A percentile compares a stretch with the other conserved stretches of the same genome.
Conservation (phyloP, 2,329 filamentous ascomycete genomes). For the Cylindrodendrum hubeiense region DNA sequence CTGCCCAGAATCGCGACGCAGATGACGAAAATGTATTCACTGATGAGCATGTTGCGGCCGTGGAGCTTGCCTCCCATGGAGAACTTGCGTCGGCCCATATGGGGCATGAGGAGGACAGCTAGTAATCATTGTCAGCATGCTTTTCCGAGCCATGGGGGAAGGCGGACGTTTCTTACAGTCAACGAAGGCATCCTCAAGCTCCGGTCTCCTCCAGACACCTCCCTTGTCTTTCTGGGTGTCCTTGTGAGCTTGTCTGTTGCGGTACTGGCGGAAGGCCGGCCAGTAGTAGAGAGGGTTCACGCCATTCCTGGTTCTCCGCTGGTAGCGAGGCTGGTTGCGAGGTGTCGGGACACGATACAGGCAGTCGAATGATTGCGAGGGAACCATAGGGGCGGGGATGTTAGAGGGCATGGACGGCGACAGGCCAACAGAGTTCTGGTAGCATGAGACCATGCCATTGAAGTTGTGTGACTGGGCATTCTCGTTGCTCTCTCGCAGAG, state of each 20-base stretch:
- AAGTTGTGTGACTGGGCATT: slow-evolving; percentile 62
- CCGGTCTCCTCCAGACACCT: slow-evolving; percentile 66
- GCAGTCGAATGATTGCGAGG: slow-evolving; percentile 61
- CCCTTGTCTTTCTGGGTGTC: slow-evolving; percentile 69
- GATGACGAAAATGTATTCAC: slow-evolving; percentile 70
- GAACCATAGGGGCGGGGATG: slow-evolving; percentile 64
- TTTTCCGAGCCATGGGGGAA: background rate
- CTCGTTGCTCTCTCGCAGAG: slow-evolving; percentile 65
- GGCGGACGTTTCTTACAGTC: slow-evolving; percentile 64
- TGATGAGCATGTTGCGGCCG: slow-evolving; percentile 78
- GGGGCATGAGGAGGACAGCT: slow-evolving; percentile 75
- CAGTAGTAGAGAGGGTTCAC: slow-evolving; percentile 73
- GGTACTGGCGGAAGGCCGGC: slow-evolving; percentile 74
- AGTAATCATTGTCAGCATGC: slow-evolving; percentile 34
- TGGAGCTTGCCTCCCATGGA: slow-evolving; percentile 73
- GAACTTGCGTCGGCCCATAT: slow-evolving; percentile 76
- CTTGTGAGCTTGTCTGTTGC: slow-evolving; percentile 74
- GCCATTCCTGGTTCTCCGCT: slow-evolving; percentile 51
- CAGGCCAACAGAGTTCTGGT: slow-evolving; percentile 56
- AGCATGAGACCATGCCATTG: slow-evolving; percentile 58
- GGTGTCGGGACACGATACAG: slow-evolving; percentile 54
- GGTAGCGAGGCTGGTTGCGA: slow-evolving; percentile 52
- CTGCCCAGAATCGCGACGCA: slow-evolving; percentile 54
- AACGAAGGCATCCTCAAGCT: slow-evolving; percentile 75
- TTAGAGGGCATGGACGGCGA: slow-evolving; percentile 60